Percentiles rank a stretch among this genome's conserved stretches.
These are phyloP conservation scores for Pestalotiopsis sp. DNA, from an alignment of 2,329 filamentous ascomycete genomes.

Conservation along the genomic window DNA sequence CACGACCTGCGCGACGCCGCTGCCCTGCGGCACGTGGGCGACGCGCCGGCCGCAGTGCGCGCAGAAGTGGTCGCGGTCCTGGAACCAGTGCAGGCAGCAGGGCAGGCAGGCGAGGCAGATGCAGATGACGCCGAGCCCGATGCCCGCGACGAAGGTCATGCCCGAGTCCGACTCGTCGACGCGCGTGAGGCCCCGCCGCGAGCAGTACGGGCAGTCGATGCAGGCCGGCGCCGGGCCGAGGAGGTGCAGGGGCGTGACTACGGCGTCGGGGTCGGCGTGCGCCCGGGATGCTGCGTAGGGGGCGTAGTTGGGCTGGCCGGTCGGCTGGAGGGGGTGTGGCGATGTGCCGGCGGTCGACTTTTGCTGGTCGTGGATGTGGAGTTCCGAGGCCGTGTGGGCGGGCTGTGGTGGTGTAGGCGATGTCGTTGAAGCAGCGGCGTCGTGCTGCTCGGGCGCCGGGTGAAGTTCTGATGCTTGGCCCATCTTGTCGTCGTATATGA, in stretches of 20 bases:
- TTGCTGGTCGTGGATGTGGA: no score
- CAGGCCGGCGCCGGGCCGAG: conserved; percentile 10
- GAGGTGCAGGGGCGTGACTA: not conserved
- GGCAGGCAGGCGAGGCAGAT: conserved; percentile 15
- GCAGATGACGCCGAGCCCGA: conserved; percentile 12
- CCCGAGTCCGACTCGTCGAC: conserved; percentile 14
- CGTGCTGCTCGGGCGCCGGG: no score
- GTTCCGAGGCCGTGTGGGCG: no score
- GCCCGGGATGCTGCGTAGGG: not conserved
- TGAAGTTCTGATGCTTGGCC: no score
- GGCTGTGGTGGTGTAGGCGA: no score
- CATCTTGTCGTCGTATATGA: no score
- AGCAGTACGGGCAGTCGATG: conserved; percentile 18
- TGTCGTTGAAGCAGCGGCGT: no score
- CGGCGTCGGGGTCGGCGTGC: not conserved
- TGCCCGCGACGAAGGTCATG: conserved; percentile 16
- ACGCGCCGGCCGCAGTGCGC: conserved; percentile 15
- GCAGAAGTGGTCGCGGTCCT: conserved; percentile 15
- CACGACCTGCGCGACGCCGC: conserved; percentile 11
- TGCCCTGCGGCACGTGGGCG: conserved; percentile 8
- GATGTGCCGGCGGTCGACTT: no score
- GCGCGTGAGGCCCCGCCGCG: conserved; percentile 11
- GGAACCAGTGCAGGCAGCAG: conserved; percentile 14
- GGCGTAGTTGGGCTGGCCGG: not conserved
- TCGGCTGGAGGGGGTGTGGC: no score